Evolutionary conservation across 164 flowering plant species (phyloP), one percentile per base, ranked within the genome.

Genomic region (Aristolochia californica): DNA sequence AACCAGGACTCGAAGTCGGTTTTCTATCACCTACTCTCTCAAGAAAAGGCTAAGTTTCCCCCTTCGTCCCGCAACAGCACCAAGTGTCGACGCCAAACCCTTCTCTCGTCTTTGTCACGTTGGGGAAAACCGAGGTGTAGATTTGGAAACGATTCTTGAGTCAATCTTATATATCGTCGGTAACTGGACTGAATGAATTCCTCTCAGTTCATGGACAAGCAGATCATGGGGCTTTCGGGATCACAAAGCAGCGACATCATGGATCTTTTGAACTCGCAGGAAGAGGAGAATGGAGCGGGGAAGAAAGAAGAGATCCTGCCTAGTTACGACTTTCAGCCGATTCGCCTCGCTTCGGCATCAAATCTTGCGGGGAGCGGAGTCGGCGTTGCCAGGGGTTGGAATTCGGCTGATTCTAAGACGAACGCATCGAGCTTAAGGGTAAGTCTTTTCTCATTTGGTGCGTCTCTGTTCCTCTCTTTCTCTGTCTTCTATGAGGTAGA

Each of bases 311-410:
- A 80, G 65, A 84, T 88, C 61, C 49, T 83, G 15, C 78, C 98
- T 20, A 88, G 72, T 66, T 91, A 88, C 63, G 96, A 88, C 75
- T 91, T 91, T 66, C 83, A 80, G 69, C 96, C 95, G 17, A 78
- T 84, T 55, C 84, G 89, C 8, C 78, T 83, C 8, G 13, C 44
- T 40, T 60, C 52, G 1, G 51, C 78, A 17, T 21, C 43, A 12
- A 67, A 57, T 66, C 61, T 70, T 17, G 84, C 77, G 20, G 73
- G 59, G n/a, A 45, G 43, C 49, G 53, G 38, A 62, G 54, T 38
- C 27, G 48, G 66, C 20, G 80, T 68, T 24, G 47, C 74, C 67
- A 77, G 88, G 78, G 64, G 44, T 70, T 78, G 89, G 89, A 75
- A 45, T 50, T 82, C 90, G 4, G 63, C 68, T 18, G 87, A 83